Conservation (phyloP, 1,139 yeast genomes). For the Sugiyamaella paludigena region DNA sequence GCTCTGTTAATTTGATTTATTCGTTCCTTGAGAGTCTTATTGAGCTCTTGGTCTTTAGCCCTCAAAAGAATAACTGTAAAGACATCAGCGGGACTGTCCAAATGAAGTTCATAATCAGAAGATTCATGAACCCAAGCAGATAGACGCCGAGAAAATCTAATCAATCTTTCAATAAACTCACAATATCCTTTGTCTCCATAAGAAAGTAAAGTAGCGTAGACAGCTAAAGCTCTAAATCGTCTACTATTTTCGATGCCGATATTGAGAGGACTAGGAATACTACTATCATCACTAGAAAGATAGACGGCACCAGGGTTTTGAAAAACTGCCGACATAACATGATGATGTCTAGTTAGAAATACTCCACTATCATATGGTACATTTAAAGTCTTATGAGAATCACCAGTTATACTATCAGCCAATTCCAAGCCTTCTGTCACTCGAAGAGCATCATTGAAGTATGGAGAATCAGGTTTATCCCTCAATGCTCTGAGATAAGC, state of each 20-base stretch:
- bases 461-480: constrained; percentile 9
- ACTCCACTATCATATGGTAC: constrained; percentile 34
- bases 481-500: constrained; percentile 23
- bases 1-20: constrained; percentile 24
- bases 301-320: constrained; percentile 32
- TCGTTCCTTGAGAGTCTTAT: constrained; percentile 16
- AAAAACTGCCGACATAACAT: constrained; percentile 23
- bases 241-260: constrained; percentile 32
- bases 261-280: constrained; percentile 23
- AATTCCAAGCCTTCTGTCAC: constrained; percentile 28
- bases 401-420: constrained; percentile 33
- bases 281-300: constrained; percentile 16
- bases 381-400: constrained; percentile 32
- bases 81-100: constrained; percentile 17
- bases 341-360: constrained; percentile 22
- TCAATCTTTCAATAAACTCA: constrained; percentile 23
- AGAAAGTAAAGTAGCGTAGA: constrained; percentile 27
- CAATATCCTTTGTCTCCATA: constrained; percentile 29
- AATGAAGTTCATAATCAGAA: constrained; percentile 23
- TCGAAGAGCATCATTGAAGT: constrained; percentile 15
- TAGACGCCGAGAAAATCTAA: constrained; percentile 24
- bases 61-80: constrained; percentile 28
- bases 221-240: constrained; percentile 31
- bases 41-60: constrained; percentile 19
- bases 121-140: constrained; percentile 22